These are phyloP conservation scores for Acanthamoeba pearcei DNA, from an alignment of 208 protist species.

Conservation along the genomic window DNA sequence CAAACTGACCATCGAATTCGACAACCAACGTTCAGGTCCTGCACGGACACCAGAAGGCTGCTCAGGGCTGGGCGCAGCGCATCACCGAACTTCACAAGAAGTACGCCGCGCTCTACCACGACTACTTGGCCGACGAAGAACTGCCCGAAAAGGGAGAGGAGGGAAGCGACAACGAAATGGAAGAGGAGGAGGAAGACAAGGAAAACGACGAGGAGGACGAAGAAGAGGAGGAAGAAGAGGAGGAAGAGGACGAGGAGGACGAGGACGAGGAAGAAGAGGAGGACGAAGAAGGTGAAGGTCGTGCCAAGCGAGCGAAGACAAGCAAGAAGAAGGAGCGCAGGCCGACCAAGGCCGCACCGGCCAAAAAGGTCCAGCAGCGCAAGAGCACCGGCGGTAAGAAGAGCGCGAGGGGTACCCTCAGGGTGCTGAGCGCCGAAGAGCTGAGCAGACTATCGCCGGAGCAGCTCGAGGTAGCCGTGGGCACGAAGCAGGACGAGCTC, in stretches of 20 bases:
- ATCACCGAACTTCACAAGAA: slow-evolving; percentile 90
- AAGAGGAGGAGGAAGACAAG: slow-evolving; percentile 29
- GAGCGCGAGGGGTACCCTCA: slow-evolving; percentile 21
- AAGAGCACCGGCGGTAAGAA: slow-evolving; percentile 8
- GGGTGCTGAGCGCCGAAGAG: slow-evolving; percentile 24
- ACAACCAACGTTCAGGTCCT: slow-evolving; percentile 2
- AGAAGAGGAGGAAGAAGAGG: slow-evolving; percentile 82
- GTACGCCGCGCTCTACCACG: slow-evolving; percentile 90
- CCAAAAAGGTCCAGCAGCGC: slow-evolving; percentile 16
- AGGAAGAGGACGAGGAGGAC: slow-evolving; percentile 74
- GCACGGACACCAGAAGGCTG: slow-evolving; percentile 37
- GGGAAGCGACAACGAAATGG: neutral
- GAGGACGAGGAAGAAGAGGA: neutral
- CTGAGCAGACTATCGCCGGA: slow-evolving; percentile 5
- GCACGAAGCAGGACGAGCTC: slow-evolving; percentile 88
- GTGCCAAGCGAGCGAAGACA: neutral
- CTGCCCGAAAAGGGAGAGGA: slow-evolving; percentile 26
- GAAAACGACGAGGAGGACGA: slow-evolving; percentile 93
- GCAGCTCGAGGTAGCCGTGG: slow-evolving; percentile 89
- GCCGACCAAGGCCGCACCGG: neutral
- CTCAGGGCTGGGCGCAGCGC: slow-evolving; percentile 53
- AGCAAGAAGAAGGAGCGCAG: slow-evolving; percentile 49
- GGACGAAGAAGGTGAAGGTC: neutral
- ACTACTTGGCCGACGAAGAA: slow-evolving; percentile 91
- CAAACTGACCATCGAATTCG: neutral